Evolutionary conservation across 306 rosid genomes (phyloP), one percentile per base, ranked within the genome.

Genomic region (Adenanthera pavonina): DNA sequence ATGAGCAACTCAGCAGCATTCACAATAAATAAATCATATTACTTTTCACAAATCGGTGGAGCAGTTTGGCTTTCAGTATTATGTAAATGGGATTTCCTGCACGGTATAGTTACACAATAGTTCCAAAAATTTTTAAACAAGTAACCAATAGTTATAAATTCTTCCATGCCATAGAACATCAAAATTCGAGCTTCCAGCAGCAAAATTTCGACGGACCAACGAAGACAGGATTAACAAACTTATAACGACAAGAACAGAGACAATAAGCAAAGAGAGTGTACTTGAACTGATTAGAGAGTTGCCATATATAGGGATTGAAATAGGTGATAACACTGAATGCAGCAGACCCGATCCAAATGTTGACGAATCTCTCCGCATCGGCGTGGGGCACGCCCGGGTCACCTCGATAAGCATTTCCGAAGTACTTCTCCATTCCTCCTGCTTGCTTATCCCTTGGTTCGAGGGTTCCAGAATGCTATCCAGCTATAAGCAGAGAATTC

Each of bases 321-420:
- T 72, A 88, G 48, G 90, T 84, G 60, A 86, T 57, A 36, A 47
- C 88, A 30, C 91, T 78, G 89, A 90, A 90, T 67, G 85, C 81
- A 59, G 90, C 87, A 13, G 93, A 81, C 0, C 98, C 97, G 52
- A 92, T 20, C 99, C 99, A 93, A 14, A 92, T 92, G 86, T 86
- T 89, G 20, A 75, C 82, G 84, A 93, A 95, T 4, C 92, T 88
- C 9, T 85, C 88, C 5, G 89, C 81, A 41, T 84, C 95, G 3
- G 94, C 71, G 25, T 91, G 99, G 3, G 97, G 97, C 46, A 95
- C 91, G 2, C 97, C 74, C 1, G 98, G 98, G 88, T 95, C 99
- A 56, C 98, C 99, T 1, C 99, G 84, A 72, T 93, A 95, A 1
- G 99, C 94, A 38, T 91, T 90, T 17, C 98, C 97, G 78, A 93